Base-by-base conservation (phyloP, 2,329 filamentous ascomycete genomes). In the Sclerotinia nivalis region DNA sequence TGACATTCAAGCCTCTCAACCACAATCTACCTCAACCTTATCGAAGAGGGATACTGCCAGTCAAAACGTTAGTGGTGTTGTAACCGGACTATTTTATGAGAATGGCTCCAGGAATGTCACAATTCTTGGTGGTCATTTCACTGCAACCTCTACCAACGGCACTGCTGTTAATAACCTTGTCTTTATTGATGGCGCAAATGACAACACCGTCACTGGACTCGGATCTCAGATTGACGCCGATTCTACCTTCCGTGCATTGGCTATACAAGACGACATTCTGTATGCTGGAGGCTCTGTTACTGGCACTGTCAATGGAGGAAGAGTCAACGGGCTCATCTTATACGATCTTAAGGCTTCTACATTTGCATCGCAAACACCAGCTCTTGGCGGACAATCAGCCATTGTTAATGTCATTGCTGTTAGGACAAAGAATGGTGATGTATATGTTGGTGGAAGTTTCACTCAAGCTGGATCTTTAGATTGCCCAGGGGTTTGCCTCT, bases 381-480 rank as follows among this genome's bases (percentile, higher is more conserved):
- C 90, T 1, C 83, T 98, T 3, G 85, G 85, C 15, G 94, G 95
- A 20, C 83, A 84, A 8, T 86, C 89, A 72, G 88, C 89, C 37
- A 87, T 88, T 3, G 93, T 98, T 55, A 91, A 93, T 70, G 84
- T 91, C 40, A 93, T 99, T 74, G 86, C 88, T 15, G 84, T 89
- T 12, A 90, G 90, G 69, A 91, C 92, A 0, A 86, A 86, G 68
- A 89, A 88, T 25, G 84, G 85, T 1, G 88, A 96, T 65, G 84
- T 99, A 18, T 99, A 91, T 77, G 91, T 99, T 45, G 95, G 91
- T 50, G 96, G 96, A 45, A 88, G 87, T 13, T 99, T 98, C 77
- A 84, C 88, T n/a, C 88, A 87, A 45, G 96, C 93, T 25, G 96
- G 96, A 40, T 90, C 91, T 6, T 85, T 98, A 43, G 89, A 88